Percentiles rank a stretch among this genome's conserved stretches.
Conservation (phyloP, 139 green algal species). For the Haematococcus lacustris region DNA sequence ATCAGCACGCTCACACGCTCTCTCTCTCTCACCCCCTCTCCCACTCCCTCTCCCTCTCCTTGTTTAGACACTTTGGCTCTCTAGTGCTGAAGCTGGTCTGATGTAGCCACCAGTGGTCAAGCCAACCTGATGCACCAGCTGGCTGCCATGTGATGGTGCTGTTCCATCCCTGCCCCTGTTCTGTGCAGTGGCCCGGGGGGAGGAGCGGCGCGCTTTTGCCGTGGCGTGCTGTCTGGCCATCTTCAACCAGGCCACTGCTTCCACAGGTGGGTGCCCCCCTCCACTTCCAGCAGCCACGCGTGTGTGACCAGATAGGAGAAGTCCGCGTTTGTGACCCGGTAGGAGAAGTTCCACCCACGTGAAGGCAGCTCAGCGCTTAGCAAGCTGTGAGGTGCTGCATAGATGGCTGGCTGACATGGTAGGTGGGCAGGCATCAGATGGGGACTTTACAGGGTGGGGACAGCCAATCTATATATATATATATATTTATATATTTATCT, state of each 20-base stretch:
- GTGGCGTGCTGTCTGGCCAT: slow-evolving; percentile 62
- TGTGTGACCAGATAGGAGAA: neutral
- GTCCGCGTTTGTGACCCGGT: neutral
- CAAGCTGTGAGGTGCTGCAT: neutral
- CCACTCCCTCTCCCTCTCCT: too few relatives aligned
- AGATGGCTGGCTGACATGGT: neutral
- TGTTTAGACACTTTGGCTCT: too few relatives aligned
- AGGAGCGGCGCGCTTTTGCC: slow-evolving; percentile 46
- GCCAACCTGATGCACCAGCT: neutral
- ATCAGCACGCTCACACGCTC: too few relatives aligned
- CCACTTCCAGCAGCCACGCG: neutral
- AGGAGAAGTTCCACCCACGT: neutral
- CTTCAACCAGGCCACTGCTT: slow-evolving; percentile 65
- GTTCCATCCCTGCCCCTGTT: neutral
- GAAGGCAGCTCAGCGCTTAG: neutral
- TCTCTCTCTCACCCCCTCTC: too few relatives aligned
- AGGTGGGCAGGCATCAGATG: neutral
- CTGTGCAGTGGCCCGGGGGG: slow-evolving; percentile 36
- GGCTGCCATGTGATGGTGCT: neutral
- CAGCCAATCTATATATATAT: too few relatives aligned
- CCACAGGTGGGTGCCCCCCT: slow-evolving; percentile 27
- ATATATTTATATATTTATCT: too few relatives aligned
- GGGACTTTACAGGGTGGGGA: neutral
- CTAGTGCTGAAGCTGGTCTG: too few relatives aligned
- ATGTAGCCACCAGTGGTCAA: neutral